Evolutionary conservation across 805 yeast species (phyloP).

Genomic region (Soucietia sequanensis): DNA sequence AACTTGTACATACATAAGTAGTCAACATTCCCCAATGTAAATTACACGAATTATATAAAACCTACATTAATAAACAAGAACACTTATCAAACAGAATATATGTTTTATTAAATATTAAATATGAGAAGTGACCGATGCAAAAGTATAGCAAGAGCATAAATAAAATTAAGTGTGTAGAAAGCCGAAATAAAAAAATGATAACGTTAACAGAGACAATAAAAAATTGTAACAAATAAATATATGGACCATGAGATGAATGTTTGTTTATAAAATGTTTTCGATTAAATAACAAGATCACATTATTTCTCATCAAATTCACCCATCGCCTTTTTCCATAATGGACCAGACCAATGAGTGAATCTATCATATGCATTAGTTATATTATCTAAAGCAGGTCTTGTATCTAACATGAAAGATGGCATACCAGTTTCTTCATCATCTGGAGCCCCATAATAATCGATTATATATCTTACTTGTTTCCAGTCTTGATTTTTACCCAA

Average conservation of each 20-base stretch:
- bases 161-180: no score
- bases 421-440: slow-evolving; percentile 81
- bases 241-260: background rate
- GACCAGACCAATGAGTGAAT: slow-evolving; percentile 62
- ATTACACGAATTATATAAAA: no score
- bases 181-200: no score
- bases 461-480: slow-evolving; percentile 82
- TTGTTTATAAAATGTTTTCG: background rate
- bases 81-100: no score
- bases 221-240: slow-evolving; percentile 1
- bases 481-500: slow-evolving; percentile 47
- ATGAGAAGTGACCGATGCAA: no score
- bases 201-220: no score
- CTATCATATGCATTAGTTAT: slow-evolving; percentile 66
- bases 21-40: no score
- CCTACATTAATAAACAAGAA: no score
- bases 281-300: slow-evolving; percentile 1
- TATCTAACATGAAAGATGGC: slow-evolving; percentile 92
- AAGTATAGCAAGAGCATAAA: no score
- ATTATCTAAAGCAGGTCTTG: slow-evolving; percentile 89
- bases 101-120: no score
- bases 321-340: slow-evolving; percentile 69
- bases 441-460: slow-evolving; percentile 95
- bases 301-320: slow-evolving; percentile 40
- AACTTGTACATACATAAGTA: no score